Base-by-base conservation (phyloP, 2,329 filamentous ascomycete species). In the Shiraia bambusicola region DNA sequence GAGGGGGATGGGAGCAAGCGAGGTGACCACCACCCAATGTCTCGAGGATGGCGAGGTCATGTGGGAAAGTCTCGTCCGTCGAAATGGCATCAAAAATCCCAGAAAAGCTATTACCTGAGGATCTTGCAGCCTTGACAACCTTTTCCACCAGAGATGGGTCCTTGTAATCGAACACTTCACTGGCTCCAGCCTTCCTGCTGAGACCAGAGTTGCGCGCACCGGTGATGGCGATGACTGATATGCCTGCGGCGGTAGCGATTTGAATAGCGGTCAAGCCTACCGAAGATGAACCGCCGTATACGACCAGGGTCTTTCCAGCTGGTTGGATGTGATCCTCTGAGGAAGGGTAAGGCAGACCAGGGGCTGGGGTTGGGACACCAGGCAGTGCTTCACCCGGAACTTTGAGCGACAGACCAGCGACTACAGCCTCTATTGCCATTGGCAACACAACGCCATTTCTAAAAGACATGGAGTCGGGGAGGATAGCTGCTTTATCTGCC, bases 271-370 rank as follows among this genome's bases (percentile, higher is more conserved):
- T 64, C 15, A 71, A 69, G 4, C 75, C 57, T 12, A 72, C 51
- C 4, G 56, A 61, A 17, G 57, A 52, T 3, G 72, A 69, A 0
- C 75, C 78, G 6, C 77, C 77, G 69, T 73, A 78, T 5, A 79
- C 56, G 7, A 79, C 47, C 16, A 73, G 48, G 4, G 63, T 61
- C 49, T 72, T 72, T 37, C 56, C 57, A 2, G 42, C 31, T 3
- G 52, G 51, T 3, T 34, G 19, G 19, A 32, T 31, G 50, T 54
- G 4, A 16, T 42, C 16, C 56, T 65, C 5, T 57, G 71, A 33
- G 41, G 62, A 66, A 2, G 72, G 71, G 26, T 58, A 60, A 2
- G 66, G 67, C 7, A 74, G 57, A 2, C 56, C 64, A n/a, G 73
- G 61, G 43, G 61, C 59, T 15, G 61, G 53, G 2, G 50, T 56